Evolutionary conservation across 305 asterid genomes (phyloP).

Genomic region (Fraxinus latifolia): DNA sequence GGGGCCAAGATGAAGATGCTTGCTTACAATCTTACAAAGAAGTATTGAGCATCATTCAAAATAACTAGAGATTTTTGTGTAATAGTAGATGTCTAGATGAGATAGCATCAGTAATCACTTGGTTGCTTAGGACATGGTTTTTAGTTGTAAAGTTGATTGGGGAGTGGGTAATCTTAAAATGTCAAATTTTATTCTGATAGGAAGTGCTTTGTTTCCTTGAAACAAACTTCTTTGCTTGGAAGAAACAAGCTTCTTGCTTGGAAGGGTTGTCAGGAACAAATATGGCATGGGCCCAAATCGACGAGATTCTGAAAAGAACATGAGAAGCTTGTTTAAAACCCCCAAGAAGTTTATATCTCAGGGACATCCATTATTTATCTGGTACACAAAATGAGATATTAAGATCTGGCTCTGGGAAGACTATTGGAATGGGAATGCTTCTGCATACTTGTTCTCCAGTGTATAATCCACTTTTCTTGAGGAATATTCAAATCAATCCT

Average conservation of each 20-base stretch:
- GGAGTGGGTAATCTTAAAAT: neutral
- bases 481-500: neutral
- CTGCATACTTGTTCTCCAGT: neutral
- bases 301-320: neutral
- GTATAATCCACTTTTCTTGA: neutral
- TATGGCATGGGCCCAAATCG: neutral
- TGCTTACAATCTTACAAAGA: neutral
- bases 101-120: neutral
- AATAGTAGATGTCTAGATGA: neutral
- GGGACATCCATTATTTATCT: neutral
- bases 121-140: neutral
- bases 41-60: neutral
- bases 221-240: neutral
- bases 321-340: neutral
- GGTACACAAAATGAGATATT: neutral
- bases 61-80: neutral
- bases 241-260: too few species aligned
- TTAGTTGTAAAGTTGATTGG: neutral
- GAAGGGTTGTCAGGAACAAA: neutral
- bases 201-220: neutral
- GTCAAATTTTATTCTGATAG: neutral
- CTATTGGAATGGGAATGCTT: neutral
- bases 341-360: neutral
- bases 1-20: constrained; percentile 8
- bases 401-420: neutral